A percentile compares a stretch with the other conserved stretches of the same genome.
phyloP scores from a whole-genome alignment of 2,329 filamentous ascomycete genomes.

The Sporothrix protearum region DNA sequence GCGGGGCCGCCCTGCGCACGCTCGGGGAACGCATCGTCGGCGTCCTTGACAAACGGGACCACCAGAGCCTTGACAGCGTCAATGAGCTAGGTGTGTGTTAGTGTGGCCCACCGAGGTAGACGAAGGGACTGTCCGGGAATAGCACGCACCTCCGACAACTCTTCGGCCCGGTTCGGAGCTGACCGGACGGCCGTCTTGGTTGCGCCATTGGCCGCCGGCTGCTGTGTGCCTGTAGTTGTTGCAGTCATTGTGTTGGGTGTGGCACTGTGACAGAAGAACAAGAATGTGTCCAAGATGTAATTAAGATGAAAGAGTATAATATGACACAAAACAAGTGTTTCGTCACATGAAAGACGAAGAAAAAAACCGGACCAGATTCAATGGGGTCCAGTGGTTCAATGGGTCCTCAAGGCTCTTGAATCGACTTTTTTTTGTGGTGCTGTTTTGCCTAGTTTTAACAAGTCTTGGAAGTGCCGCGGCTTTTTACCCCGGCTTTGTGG shows the following conservation, averaged over 20 bases:
- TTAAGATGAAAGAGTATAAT: background rate
- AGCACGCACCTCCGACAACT: slow-evolving; percentile 35
- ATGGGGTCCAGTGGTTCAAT: too few species aligned
- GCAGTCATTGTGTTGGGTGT: slow-evolving; percentile 1
- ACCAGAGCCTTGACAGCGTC: slow-evolving; percentile 64
- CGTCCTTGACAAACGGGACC: slow-evolving; percentile 66
- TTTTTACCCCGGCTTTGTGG: slow-evolving; percentile 14
- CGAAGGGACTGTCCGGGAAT: background rate
- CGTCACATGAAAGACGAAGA: background rate
- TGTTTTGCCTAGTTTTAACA: background rate
- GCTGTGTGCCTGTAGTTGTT: background rate
- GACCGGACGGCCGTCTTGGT: slow-evolving; percentile 1
- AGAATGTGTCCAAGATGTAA: background rate
- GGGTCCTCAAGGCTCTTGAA: background rate
- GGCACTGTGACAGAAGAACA: background rate
- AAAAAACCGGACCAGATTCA: background rate
- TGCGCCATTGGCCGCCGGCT: slow-evolving; percentile 6
- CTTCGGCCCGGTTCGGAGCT: slow-evolving; percentile 32
- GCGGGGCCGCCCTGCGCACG: slow-evolving; percentile 52
- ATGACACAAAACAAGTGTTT: background rate
- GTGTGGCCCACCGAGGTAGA: background rate
- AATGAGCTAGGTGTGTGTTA: slow-evolving; percentile 54
- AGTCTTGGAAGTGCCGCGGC: background rate
- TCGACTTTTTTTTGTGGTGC: background rate
- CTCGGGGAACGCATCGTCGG: slow-evolving; percentile 58